These are phyloP conservation scores for Lipomyces lipofer DNA, from an alignment of 805 yeast genomes.

Conservation along the genomic window DNA sequence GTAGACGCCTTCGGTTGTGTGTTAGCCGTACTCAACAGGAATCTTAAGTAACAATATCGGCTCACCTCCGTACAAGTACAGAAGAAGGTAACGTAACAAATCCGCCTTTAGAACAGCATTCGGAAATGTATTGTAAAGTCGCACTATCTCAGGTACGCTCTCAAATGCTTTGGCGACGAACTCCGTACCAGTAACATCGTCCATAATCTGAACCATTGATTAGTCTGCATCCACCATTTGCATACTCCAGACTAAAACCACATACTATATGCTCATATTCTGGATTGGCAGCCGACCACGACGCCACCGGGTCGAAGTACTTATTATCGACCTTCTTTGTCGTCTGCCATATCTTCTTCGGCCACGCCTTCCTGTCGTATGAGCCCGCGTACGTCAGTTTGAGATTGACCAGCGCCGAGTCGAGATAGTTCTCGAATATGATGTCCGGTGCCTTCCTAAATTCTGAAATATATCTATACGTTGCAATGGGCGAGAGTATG, in stretches of 20 bases:
- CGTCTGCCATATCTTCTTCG: slow-evolving; percentile 24
- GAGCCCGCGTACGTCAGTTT: slow-evolving; percentile 5
- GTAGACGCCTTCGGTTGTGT: slow-evolving; percentile 25
- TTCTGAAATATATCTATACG: slow-evolving; percentile 6
- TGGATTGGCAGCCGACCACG: slow-evolving; percentile 23
- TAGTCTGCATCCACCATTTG: neutral
- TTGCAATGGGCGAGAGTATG: slow-evolving; percentile 22
- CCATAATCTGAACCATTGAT: slow-evolving; percentile 8
- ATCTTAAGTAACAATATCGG: neutral
- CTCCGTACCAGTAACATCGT: slow-evolving; percentile 11
- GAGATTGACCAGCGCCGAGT: slow-evolving; percentile 18
- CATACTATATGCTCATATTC: slow-evolving; percentile 20
- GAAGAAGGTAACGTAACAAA: slow-evolving; percentile 26
- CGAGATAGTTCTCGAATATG: slow-evolving; percentile 23
- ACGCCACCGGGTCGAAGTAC: slow-evolving; percentile 15
- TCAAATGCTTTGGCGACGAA: slow-evolving; percentile 18
- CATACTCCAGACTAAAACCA: neutral
- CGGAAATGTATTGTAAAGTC: slow-evolving; percentile 19
- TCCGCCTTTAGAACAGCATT: slow-evolving; percentile 27
- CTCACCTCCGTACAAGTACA: slow-evolving; percentile 26
- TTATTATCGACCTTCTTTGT: slow-evolving; percentile 2
- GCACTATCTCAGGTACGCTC: slow-evolving; percentile 24
- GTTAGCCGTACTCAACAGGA: neutral
- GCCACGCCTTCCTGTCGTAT: slow-evolving; percentile 16
- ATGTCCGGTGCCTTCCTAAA: slow-evolving; percentile 15